A percentile compares a stretch with the other conserved stretches of the same genome.
Conservation (phyloP, 1,139 yeast genomes). For the Candida sojae region DNA sequence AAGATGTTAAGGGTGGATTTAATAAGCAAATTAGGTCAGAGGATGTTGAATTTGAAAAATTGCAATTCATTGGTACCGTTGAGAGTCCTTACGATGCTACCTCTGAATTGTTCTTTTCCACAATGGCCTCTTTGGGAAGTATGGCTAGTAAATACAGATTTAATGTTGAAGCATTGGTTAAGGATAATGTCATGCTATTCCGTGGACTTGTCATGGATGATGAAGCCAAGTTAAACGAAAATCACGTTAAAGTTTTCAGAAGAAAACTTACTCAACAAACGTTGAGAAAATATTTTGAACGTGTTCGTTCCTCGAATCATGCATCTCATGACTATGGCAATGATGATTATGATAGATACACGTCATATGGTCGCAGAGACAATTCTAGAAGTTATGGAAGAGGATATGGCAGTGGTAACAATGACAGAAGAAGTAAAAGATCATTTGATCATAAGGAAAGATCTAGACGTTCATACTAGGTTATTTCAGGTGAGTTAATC, state of each 20-base stretch:
- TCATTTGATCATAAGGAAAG: conserved; percentile 4
- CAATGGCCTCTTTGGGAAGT: conserved; percentile 36
- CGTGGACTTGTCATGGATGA: conserved; percentile 17
- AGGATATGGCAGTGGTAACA: conserved; percentile 5
- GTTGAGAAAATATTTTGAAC: conserved; percentile 6
- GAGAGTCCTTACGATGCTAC: conserved; percentile 14
- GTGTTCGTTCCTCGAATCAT: neutral
- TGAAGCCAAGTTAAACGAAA: conserved; percentile 13
- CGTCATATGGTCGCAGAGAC: neutral
- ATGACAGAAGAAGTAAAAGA: conserved; percentile 6
- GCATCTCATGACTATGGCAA: neutral
- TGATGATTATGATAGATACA: conserved; percentile 7
- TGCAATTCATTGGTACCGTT: conserved; percentile 14
- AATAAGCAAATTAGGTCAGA: conserved; percentile 22
- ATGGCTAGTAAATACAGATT: conserved; percentile 29
- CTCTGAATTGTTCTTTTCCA: conserved; percentile 25
- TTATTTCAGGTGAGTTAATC: too few relatives aligned
- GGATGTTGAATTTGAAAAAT: conserved; percentile 9
- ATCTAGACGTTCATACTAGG: neutral
- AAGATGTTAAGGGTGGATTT: conserved; percentile 53
- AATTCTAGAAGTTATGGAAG: conserved; percentile 8
- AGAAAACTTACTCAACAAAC: neutral
- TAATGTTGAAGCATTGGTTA: conserved; percentile 8
- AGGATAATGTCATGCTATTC: conserved; percentile 13
- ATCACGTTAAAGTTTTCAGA: neutral